Percentiles rank a stretch among this genome's conserved stretches.
Evolutionary conservation across 2,329 filamentous ascomycete genomes (phyloP).

Genomic region (Cryoendolithus antarcticus): DNA sequence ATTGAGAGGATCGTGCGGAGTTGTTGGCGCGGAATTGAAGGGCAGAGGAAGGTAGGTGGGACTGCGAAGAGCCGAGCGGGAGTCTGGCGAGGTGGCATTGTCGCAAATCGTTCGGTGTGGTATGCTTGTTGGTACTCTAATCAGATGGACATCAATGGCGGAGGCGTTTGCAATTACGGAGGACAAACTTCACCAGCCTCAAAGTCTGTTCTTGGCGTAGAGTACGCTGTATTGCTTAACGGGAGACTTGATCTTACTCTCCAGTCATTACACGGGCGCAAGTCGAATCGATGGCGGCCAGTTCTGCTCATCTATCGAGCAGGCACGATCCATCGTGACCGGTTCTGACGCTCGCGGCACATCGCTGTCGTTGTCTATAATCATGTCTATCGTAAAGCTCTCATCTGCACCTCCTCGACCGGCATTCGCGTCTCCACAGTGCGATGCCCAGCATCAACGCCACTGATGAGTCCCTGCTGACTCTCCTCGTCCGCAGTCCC

Average conservation of each 20-base stretch:
- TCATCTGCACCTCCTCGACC: neutral
- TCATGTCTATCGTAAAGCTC: neutral
- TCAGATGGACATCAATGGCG: neutral
- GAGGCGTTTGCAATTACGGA: too few species aligned
- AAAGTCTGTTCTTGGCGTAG: too few species aligned
- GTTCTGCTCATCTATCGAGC: too few species aligned
- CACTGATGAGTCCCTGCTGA: constrained; percentile 9
- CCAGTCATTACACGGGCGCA: too few species aligned
- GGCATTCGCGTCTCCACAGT: neutral
- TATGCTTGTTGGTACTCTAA: neutral
- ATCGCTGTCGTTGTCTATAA: neutral
- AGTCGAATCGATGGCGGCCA: too few species aligned
- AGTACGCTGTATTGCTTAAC: too few species aligned
- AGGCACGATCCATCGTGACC: too few species aligned
- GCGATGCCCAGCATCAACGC: neutral
- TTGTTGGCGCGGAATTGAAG: constrained; percentile 18
- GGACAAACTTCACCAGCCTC: too few species aligned
- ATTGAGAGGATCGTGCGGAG: constrained; percentile 45
- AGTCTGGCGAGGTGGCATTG: constrained; percentile 17
- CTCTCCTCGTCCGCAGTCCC: constrained; percentile 13
- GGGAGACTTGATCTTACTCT: too few species aligned
- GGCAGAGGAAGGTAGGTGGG: constrained; percentile 23
- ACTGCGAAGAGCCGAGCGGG: constrained; percentile 13
- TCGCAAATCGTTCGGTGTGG: neutral
- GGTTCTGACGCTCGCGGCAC: too few species aligned